A percentile compares a stretch with the other conserved stretches of the same genome.
phyloP scores from a whole-genome alignment of 176 grass and related monocot genomes.

The Oryza australiensis region DNA sequence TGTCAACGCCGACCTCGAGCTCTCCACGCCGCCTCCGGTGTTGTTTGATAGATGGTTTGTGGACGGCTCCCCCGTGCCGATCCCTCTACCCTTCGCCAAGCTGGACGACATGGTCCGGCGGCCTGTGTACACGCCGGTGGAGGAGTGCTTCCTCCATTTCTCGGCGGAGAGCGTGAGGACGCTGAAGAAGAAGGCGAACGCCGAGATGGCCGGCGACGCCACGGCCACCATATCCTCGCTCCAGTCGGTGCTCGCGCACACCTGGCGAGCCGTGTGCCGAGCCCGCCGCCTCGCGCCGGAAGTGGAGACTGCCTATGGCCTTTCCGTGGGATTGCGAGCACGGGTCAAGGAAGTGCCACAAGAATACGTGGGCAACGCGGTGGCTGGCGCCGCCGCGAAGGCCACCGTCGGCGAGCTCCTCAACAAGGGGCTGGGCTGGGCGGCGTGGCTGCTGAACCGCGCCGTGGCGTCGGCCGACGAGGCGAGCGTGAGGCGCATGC shows the following conservation, averaged over 20 bases:
- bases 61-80: conserved; percentile 3
- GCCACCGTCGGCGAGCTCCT: conserved; percentile 22
- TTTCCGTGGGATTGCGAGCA: conserved; percentile 28
- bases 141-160: conserved; percentile 44
- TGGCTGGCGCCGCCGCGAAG: neutral
- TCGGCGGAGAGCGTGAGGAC: neutral
- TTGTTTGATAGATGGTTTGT: conserved; percentile 31
- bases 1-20: no score
- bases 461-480: conserved; percentile 27
- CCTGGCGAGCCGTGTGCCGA: conserved; percentile 36
- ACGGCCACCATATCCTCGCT: conserved; percentile 45
- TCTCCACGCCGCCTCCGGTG: neutral
- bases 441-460: conserved; percentile 16
- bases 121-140: neutral
- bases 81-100: conserved; percentile 32
- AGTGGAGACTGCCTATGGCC: conserved; percentile 4
- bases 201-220: conserved; percentile 13
- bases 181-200: conserved; percentile 40
- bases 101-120: conserved; percentile 23
- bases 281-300: conserved; percentile 13
- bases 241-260: conserved; percentile 42
- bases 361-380: conserved; percentile 43
- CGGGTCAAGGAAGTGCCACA: conserved; percentile 2
- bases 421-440: conserved; percentile 12
- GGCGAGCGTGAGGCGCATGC: neutral